Evolutionary conservation across 345 rosid genomes (phyloP).

Genomic region (Nephelium lappaceum): DNA sequence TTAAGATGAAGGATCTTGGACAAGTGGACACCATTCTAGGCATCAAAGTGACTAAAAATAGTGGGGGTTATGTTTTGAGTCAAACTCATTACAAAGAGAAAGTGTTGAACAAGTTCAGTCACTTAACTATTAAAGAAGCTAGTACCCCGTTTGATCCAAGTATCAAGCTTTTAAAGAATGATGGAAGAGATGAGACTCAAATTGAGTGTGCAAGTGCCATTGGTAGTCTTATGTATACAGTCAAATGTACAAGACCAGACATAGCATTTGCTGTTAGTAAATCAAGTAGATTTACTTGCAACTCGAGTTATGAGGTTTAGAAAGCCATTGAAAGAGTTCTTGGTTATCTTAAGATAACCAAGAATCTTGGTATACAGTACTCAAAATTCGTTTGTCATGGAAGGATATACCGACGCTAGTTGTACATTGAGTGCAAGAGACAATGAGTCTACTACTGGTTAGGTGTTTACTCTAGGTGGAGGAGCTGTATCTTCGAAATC

Average conservation of each 20-base stretch:
- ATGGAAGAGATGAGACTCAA: no score
- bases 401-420: background rate
- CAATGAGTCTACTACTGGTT: background rate
- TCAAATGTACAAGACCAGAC: no score
- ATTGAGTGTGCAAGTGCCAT: no score
- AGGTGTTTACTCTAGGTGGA: background rate
- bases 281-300: no score
- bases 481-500: background rate
- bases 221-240: no score
- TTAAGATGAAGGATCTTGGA: background rate
- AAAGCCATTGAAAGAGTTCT: background rate
- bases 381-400: background rate
- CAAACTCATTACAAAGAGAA: background rate
- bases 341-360: background rate
- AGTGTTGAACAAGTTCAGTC: no score
- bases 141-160: no score
- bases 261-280: no score
- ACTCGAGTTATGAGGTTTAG: background rate
- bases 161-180: no score
- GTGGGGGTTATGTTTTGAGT: no score
- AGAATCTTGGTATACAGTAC: background rate
- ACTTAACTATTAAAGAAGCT: no score
- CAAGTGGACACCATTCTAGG: background rate
- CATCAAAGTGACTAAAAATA: no score
- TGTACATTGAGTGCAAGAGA: background rate